Evolutionary conservation across 139 green algal genomes (phyloP).

Genomic region (Closterium sp.): DNA sequence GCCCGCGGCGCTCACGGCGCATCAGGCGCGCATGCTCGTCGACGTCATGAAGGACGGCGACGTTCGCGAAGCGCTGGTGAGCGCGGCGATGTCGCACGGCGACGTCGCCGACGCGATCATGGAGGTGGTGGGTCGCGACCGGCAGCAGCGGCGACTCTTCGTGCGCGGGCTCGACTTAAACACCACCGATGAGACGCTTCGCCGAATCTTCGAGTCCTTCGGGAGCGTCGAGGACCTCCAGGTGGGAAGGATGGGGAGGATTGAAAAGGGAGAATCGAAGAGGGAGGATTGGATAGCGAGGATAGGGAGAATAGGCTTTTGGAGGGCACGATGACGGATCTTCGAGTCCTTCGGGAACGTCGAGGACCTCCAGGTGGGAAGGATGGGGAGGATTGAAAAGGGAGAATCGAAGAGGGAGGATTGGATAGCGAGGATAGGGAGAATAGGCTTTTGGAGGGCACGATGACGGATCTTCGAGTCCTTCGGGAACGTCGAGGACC

Average conservation of each 20-base stretch:
- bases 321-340: too few species aligned
- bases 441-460: too few species aligned
- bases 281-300: too few species aligned
- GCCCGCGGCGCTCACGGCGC: neutral
- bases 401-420: too few species aligned
- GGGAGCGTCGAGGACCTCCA: conserved; percentile 5
- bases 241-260: neutral
- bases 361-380: neutral
- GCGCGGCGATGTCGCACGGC: conserved; percentile 1
- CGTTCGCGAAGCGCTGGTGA: neutral
- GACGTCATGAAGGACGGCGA: neutral
- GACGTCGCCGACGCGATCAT: neutral
- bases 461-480: neutral
- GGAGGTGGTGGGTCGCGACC: neutral
- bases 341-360: conserved; percentile 2
- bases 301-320: too few species aligned
- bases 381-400: neutral
- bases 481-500: conserved; percentile 9
- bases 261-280: too few species aligned
- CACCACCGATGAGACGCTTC: conserved; percentile 6
- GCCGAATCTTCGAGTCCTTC: neutral
- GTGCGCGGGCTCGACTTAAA: conserved; percentile 18
- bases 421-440: too few species aligned
- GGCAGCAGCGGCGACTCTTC: conserved; percentile 1
- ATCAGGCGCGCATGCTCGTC: neutral